A percentile compares a stretch with the other conserved stretches of the same genome.
Evolutionary conservation across 176 grass and related monocot genomes (phyloP).

Genomic region (Lolium perenne): DNA sequence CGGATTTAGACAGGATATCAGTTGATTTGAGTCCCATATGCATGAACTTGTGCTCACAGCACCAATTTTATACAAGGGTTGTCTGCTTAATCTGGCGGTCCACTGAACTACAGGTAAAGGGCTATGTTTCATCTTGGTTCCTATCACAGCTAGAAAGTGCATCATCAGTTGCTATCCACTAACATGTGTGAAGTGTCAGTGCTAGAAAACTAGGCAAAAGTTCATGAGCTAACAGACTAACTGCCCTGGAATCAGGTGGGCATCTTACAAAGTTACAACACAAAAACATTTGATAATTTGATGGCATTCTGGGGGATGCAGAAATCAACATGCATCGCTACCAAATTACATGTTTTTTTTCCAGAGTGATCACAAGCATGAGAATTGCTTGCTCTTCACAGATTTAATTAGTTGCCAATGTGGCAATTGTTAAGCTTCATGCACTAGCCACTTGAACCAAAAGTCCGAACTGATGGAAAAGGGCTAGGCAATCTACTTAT

Average conservation of each 20-base stretch:
- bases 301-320: not conserved
- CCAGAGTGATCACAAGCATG: not conserved
- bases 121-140: not conserved
- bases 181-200: not conserved
- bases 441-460: too few species aligned
- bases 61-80: not conserved
- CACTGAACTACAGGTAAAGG: not conserved
- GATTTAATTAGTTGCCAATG: not conserved
- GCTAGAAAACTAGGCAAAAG: not conserved
- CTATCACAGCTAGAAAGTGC: not conserved
- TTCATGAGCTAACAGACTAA: not conserved
- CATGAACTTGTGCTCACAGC: conserved; percentile 10
- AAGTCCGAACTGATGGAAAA: too few species aligned
- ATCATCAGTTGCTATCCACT: too few species aligned
- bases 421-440: too few species aligned
- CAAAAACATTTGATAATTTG: not conserved
- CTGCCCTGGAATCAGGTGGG: not conserved
- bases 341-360: conserved; percentile 1
- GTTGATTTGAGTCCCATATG: not conserved
- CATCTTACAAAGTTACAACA: not conserved
- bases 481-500: too few species aligned
- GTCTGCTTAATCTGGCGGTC: not conserved
- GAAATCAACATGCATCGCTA: not conserved
- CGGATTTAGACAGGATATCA: conserved; percentile 2
- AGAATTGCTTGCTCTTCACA: not conserved